These are phyloP conservation scores for Ampelocalamus luodianensis DNA, from an alignment of 176 grass and related monocot genomes.

Conservation along the genomic window DNA sequence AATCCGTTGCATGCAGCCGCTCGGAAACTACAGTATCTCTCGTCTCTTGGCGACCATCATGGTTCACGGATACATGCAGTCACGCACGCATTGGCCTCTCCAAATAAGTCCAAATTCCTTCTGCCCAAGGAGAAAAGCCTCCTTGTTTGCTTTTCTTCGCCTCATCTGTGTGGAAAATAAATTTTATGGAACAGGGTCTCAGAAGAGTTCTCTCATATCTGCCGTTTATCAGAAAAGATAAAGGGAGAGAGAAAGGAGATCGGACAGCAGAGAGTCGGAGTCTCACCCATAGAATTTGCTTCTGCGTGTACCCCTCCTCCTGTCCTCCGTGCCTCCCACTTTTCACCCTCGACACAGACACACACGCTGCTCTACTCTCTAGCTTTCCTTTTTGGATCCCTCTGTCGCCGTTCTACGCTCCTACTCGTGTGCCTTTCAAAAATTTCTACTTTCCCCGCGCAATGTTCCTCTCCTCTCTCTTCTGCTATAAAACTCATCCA, in stretches of 20 bases:
- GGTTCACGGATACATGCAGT: constrained; percentile 8
- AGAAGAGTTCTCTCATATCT: too few relatives aligned
- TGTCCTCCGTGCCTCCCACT: constrained; percentile 22
- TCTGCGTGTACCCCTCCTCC: constrained; percentile 35
- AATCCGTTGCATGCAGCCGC: not conserved
- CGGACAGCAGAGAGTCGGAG: too few relatives aligned
- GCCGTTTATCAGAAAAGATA: too few relatives aligned
- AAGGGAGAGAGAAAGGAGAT: too few relatives aligned
- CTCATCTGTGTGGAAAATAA: too few relatives aligned
- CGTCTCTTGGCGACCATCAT: constrained; percentile 15
- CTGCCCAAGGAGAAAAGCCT: constrained; percentile 35
- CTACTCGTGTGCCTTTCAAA: constrained; percentile 40
- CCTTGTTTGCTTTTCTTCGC: constrained; percentile 35
- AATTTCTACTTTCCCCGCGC: constrained; percentile 27
- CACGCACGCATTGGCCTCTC: not conserved
- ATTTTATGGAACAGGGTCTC: too few relatives aligned
- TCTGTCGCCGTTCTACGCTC: constrained; percentile 35
- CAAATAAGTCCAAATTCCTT: constrained; percentile 37
- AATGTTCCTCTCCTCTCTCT: not conserved
- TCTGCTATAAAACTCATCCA: constrained; percentile 43
- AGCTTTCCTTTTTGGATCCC: constrained; percentile 56
- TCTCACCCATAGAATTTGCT: too few relatives aligned
- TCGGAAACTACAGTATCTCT: not conserved
- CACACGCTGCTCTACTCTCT: constrained; percentile 7
- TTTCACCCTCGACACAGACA: not conserved